Percentiles rank a stretch among this genome's conserved stretches.
These are phyloP conservation scores for Neurospora sp. DNA, from an alignment of 495 filamentous ascomycete species.

Conservation along the genomic window DNA sequence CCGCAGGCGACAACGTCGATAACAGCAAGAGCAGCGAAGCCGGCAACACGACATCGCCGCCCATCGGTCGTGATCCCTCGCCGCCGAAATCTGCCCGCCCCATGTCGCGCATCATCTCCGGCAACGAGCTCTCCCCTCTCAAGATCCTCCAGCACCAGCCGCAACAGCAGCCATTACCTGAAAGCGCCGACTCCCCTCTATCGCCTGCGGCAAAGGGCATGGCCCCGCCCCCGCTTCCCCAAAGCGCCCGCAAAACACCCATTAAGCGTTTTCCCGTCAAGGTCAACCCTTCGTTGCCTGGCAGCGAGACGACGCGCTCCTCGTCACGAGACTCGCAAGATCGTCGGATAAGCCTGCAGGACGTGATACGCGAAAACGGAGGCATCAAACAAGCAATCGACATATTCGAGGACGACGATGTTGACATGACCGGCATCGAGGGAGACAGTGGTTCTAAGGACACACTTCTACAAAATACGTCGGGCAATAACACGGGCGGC, in stretches of 20 bases:
- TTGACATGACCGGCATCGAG: constrained; percentile 15
- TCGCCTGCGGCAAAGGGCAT: constrained; percentile 8
- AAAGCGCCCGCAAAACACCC: constrained; percentile 39
- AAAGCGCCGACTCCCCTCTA: not conserved
- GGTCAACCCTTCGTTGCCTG: constrained; percentile 23
- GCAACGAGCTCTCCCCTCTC: constrained; percentile 37
- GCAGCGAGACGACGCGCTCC: constrained; percentile 11
- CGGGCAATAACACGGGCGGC: constrained; percentile 2
- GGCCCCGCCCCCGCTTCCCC: constrained; percentile 18
- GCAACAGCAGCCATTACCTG: constrained; percentile 8
- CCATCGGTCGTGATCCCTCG: constrained; percentile 14
- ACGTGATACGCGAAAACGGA: constrained; percentile 30
- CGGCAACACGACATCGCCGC: constrained; percentile 10
- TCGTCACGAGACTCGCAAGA: constrained; percentile 22
- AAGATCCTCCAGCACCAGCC: constrained; percentile 33
- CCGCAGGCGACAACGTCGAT: constrained; percentile 7
- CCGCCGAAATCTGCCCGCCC: constrained; percentile 28
- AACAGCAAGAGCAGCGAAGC: constrained; percentile 2
- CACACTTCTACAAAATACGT: not conserved
- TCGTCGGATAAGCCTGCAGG: constrained; percentile 30
- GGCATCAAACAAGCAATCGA: constrained; percentile 34
- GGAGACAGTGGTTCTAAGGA: constrained; percentile 4
- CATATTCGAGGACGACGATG: constrained; percentile 43
- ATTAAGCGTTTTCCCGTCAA: constrained; percentile 46
- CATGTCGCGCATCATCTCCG: constrained; percentile 36